A percentile compares a stretch with the other conserved stretches of the same genome.
Conservation (phyloP, 169 alveolate genomes). For the Plasmodium vinckei region DNA sequence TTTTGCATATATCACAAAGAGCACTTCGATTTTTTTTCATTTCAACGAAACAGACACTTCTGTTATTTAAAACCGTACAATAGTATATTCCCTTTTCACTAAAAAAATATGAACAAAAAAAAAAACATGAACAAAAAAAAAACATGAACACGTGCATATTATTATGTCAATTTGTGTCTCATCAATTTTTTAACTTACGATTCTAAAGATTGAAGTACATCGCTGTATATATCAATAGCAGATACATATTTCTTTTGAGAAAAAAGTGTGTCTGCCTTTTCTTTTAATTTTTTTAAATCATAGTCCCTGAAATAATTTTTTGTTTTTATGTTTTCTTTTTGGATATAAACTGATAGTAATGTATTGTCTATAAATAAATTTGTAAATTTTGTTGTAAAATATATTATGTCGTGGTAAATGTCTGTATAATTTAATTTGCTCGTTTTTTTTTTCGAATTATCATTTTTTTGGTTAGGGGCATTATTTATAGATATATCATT, state of each 20-base stretch:
- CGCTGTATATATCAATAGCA: constrained; percentile 25
- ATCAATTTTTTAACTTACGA: constrained; percentile 14
- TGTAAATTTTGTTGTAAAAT: not conserved
- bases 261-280: constrained; percentile 36
- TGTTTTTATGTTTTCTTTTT: constrained; percentile 13
- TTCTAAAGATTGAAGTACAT: not conserved
- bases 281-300: constrained; percentile 8
- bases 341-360: constrained; percentile 15
- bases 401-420: constrained; percentile 5
- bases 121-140: constrained; percentile 4
- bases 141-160: not conserved
- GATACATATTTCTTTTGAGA: constrained; percentile 18
- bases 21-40: constrained; percentile 46
- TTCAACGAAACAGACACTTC: constrained; percentile 53
- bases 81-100: constrained; percentile 45
- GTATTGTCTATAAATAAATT: constrained; percentile 2
- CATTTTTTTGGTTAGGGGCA: not conserved
- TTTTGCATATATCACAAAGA: constrained; percentile 33
- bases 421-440: not conserved
- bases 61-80: constrained; percentile 44
- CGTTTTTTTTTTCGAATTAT: not conserved
- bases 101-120: not conserved
- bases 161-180: not conserved
- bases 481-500: not conserved
- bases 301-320: not conserved